Evolutionary conservation across 2,329 filamentous ascomycete genomes (phyloP).

Genomic region (Harringtonia aguacate): DNA sequence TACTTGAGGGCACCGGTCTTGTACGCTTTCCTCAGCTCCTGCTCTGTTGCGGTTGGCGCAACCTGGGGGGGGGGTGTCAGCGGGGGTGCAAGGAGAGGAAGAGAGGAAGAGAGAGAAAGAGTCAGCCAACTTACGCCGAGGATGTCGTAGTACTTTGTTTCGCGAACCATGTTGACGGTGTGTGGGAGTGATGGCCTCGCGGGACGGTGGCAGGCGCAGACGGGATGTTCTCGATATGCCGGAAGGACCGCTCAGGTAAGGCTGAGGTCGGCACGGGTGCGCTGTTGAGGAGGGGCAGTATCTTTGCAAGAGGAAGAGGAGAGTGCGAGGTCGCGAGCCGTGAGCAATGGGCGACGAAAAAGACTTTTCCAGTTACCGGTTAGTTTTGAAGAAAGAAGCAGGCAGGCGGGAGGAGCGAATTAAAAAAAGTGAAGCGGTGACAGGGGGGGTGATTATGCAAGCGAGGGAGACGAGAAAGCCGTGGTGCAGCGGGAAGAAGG

Average conservation of each 20-base stretch:
- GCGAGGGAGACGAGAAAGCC: too few species aligned
- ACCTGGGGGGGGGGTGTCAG: slow-evolving; percentile 42
- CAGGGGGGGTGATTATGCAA: too few species aligned
- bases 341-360: too few species aligned
- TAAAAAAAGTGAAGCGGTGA: too few species aligned
- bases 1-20: slow-evolving; percentile 73
- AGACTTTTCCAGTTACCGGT: too few species aligned
- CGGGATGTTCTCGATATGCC: neutral
- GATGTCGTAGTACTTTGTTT: slow-evolving; percentile 68
- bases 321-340: too few species aligned
- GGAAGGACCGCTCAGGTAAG: too few species aligned
- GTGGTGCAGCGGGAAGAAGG: neutral
- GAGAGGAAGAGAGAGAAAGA: neutral
- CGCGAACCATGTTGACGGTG: slow-evolving; percentile 57
- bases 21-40: slow-evolving; percentile 86
- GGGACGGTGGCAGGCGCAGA: too few species aligned
- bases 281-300: too few species aligned
- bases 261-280: too few species aligned
- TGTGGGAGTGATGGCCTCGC: neutral
- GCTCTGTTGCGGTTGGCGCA: slow-evolving; percentile 65
- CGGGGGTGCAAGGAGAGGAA: slow-evolving; percentile 4
- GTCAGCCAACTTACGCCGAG: slow-evolving; percentile 52
- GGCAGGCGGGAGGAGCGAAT: too few species aligned
- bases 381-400: too few species aligned
- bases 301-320: neutral